phyloP scores from a whole-genome alignment of 2,329 filamentous ascomycete species.

The Colletotrichum lindemuthianum region DNA sequence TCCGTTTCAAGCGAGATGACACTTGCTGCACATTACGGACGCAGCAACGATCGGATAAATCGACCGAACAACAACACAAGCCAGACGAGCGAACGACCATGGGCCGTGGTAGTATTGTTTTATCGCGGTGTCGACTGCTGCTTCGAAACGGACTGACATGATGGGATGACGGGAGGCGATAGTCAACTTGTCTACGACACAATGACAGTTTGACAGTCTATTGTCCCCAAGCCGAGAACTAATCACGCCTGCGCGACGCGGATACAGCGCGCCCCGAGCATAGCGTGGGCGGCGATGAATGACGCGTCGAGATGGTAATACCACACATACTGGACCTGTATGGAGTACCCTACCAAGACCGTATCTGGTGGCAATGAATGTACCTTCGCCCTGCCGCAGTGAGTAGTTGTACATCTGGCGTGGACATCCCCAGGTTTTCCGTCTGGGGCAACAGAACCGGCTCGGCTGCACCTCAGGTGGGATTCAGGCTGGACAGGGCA shows the following conservation, averaged over 20 bases:
- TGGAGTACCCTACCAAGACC: not conserved
- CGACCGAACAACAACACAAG: not conserved
- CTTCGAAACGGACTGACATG: not conserved
- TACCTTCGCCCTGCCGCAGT: not conserved
- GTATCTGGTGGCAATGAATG: not conserved
- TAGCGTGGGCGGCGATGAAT: conserved; percentile 27
- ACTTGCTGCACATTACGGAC: not conserved
- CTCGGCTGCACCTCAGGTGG: conserved; percentile 3
- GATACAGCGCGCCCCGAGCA: conserved; percentile 13
- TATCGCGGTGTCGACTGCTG: no score
- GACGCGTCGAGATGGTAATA: conserved; percentile 10
- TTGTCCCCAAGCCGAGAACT: conserved; percentile 7
- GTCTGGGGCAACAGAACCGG: not conserved
- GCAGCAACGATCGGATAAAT: not conserved
- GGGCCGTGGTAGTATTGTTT: no score
- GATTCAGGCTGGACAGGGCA: conserved; percentile 3
- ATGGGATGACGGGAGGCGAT: not conserved
- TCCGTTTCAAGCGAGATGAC: conserved; percentile 4
- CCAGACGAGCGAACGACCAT: not conserved
- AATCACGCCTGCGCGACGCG: conserved; percentile 1
- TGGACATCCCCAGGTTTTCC: conserved; percentile 19
- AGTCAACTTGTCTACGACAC: not conserved
- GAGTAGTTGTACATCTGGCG: not conserved
- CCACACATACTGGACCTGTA: no score
- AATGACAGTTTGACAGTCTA: not conserved